Evolutionary conservation across 495 filamentous ascomycete species (phyloP).

Genomic region (Penicillium bialowiezense): DNA sequence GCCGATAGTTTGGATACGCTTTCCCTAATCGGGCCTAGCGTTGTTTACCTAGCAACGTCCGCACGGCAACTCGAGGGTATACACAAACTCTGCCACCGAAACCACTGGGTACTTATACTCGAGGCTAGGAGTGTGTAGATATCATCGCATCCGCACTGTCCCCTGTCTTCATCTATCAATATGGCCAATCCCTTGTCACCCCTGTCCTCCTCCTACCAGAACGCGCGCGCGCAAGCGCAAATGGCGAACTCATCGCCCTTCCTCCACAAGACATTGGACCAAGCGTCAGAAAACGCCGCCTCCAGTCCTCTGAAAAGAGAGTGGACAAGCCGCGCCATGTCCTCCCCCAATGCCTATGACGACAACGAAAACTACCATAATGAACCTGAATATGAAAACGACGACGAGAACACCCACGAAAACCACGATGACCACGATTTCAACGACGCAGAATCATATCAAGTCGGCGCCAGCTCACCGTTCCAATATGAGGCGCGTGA

Average conservation of each 20-base stretch:
- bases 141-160: not conserved
- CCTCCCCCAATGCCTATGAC: slow-evolving; percentile 8
- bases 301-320: slow-evolving; percentile 35
- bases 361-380: slow-evolving; percentile 13
- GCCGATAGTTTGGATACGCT: not conserved
- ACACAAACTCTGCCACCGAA: slow-evolving; percentile 10
- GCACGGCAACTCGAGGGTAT: slow-evolving; percentile 23
- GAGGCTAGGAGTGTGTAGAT: not conserved
- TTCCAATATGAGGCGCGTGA: slow-evolving; percentile 37
- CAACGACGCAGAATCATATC: slow-evolving; percentile 20
- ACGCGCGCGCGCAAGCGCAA: slow-evolving; percentile 37
- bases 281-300: slow-evolving; percentile 31
- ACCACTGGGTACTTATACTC: not conserved
- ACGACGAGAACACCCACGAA: slow-evolving; percentile 18
- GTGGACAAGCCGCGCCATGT: slow-evolving; percentile 12
- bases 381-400: slow-evolving; percentile 11
- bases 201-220: slow-evolving; percentile 42
- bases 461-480: slow-evolving; percentile 33
- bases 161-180: not conserved
- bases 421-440: slow-evolving; percentile 18
- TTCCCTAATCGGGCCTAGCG: slow-evolving; percentile 31
- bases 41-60: slow-evolving; percentile 45
- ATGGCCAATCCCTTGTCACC: slow-evolving; percentile 49
- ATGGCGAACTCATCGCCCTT: slow-evolving; percentile 26
- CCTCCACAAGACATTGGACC: slow-evolving; percentile 23